Evolutionary conservation across 306 rosid genomes (phyloP).

Genomic region (Echinosophora koreensis): DNA sequence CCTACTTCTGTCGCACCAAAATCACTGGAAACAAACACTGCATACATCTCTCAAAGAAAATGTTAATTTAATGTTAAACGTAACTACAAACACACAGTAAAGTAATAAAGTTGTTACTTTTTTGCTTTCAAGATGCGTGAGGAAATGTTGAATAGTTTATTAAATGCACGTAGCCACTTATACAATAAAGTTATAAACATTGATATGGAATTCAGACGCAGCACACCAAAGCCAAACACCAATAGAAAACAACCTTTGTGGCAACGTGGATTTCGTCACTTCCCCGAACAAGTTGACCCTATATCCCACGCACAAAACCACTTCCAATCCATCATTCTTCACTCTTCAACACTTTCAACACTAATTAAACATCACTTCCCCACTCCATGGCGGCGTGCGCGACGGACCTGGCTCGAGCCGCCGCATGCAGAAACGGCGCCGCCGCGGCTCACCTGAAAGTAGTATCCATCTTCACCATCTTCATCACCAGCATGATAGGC

Average conservation of each 20-base stretch:
- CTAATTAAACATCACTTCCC: background rate
- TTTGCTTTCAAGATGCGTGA: too few relatives aligned
- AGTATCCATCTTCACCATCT: slow-evolving; percentile 64
- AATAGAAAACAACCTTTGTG: background rate
- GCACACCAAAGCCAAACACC: background rate
- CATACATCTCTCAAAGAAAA: too few relatives aligned
- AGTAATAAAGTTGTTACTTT: too few relatives aligned
- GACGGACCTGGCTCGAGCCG: slow-evolving; percentile 52
- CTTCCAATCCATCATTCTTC: background rate
- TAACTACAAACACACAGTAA: too few relatives aligned
- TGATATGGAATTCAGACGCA: slow-evolving; percentile 39
- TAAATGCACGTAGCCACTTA: background rate
- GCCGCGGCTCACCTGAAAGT: slow-evolving; percentile 69
- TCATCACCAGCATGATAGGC: slow-evolving; percentile 71
- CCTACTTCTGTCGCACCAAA: too few relatives aligned
- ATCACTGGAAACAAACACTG: too few relatives aligned
- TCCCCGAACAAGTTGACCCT: background rate
- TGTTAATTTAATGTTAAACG: too few relatives aligned
- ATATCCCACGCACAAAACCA: background rate
- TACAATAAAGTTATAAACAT: too few relatives aligned
- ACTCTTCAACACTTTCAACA: background rate
- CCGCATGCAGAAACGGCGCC: slow-evolving; percentile 57
- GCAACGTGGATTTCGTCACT: slow-evolving; percentile 1
- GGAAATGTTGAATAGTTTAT: too few relatives aligned
- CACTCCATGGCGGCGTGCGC: slow-evolving; percentile 46